Evolutionary conservation across 257 asterid species (phyloP).

Genomic region (Capsicum baccatum): DNA sequence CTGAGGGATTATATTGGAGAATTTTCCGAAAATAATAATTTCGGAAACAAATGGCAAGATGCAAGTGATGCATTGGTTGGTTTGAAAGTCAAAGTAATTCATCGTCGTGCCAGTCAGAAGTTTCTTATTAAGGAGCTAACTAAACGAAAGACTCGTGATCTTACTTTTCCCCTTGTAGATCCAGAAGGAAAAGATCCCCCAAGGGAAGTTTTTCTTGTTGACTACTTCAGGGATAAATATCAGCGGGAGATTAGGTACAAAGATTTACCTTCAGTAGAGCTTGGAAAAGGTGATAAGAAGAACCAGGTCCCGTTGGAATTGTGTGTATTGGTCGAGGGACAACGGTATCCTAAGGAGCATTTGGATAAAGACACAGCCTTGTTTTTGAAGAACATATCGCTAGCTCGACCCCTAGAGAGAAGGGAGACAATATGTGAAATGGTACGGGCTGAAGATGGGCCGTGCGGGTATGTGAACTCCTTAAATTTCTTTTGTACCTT

Average conservation of each 20-base stretch:
- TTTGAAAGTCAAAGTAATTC: constrained; percentile 66
- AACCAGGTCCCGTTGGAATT: constrained; percentile 74
- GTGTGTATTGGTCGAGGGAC: constrained; percentile 71
- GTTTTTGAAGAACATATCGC: constrained; percentile 44
- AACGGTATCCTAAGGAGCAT: constrained; percentile 60
- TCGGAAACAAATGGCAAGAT: neutral
- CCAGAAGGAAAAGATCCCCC: constrained; percentile 53
- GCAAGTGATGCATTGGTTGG: constrained; percentile 49
- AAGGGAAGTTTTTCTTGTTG: constrained; percentile 36
- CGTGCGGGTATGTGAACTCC: constrained; percentile 61
- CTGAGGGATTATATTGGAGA: constrained; percentile 40
- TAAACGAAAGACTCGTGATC: constrained; percentile 28
- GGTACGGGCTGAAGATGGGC: constrained; percentile 71
- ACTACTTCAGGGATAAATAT: constrained; percentile 61
- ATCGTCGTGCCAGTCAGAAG: constrained; percentile 61
- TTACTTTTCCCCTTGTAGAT: constrained; percentile 44
- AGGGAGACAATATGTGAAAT: constrained; percentile 46
- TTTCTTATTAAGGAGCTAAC: constrained; percentile 50
- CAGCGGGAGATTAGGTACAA: constrained; percentile 44
- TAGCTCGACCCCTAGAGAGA: constrained; percentile 56
- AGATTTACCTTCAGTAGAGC: constrained; percentile 62
- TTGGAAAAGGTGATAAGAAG: constrained; percentile 49
- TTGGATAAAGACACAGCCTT: constrained; percentile 43
- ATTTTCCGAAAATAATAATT: constrained; percentile 36
- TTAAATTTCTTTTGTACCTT: neutral